Evolutionary conservation across 192 early-diverging fungal species (phyloP).

Genomic region (Lunasporangiospora selenospora): DNA sequence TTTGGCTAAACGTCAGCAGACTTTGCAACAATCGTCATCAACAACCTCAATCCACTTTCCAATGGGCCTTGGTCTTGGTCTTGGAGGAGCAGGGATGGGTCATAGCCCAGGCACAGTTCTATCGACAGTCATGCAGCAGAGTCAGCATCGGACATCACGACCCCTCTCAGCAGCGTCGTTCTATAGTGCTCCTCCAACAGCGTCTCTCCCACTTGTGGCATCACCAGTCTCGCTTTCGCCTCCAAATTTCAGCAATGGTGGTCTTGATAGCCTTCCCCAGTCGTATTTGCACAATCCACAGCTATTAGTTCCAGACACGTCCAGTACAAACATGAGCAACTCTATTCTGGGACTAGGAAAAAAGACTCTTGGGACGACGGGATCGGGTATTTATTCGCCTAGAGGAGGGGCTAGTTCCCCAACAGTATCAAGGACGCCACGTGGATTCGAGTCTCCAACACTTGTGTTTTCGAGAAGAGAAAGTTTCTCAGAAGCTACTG

Average conservation of each 20-base stretch:
- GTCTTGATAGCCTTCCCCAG: too few relatives aligned
- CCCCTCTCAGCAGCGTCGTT: slow-evolving; percentile 32
- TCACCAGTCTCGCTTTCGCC: too few relatives aligned
- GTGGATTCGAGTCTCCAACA: slow-evolving; percentile 42
- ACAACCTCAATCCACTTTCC: too few relatives aligned
- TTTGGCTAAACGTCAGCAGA: too few relatives aligned
- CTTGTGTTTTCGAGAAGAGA: slow-evolving; percentile 25
- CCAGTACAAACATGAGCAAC: slow-evolving; percentile 37
- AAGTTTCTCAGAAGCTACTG: slow-evolving; percentile 29
- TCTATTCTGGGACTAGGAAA: slow-evolving; percentile 23
- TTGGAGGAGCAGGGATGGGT: slow-evolving; percentile 14
- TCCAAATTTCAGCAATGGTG: too few relatives aligned
- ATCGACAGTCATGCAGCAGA: slow-evolving; percentile 40
- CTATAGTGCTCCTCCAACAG: slow-evolving; percentile 28
- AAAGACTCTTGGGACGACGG: background rate
- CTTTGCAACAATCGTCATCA: too few relatives aligned
- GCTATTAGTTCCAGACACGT: slow-evolving; percentile 28
- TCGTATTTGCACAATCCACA: too few relatives aligned
- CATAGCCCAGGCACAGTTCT: slow-evolving; percentile 22
- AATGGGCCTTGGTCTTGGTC: slow-evolving; percentile 25
- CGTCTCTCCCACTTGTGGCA: background rate
- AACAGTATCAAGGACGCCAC: slow-evolving; percentile 33
- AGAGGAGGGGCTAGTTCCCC: slow-evolving; percentile 30
- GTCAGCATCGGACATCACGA: slow-evolving; percentile 11
- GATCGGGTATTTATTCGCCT: background rate